Evolutionary conservation across 148 eudicot genomes (phyloP), one percentile per base, ranked within the genome.

Genomic region (Dysphania ambrosioides): DNA sequence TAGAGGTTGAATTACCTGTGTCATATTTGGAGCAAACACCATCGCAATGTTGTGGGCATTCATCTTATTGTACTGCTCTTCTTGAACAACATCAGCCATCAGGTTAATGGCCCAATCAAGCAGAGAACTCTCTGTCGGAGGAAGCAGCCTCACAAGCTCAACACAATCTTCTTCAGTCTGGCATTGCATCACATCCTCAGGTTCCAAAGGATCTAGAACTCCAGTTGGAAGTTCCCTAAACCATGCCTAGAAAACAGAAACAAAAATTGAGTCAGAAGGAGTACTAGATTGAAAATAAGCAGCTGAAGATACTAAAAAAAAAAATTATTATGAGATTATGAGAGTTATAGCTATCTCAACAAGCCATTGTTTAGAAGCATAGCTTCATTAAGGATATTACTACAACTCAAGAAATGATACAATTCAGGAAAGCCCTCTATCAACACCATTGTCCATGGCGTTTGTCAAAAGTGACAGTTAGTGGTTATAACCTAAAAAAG

Each of bases 11-110:
- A 68, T 34, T 76, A 94, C 98, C 97, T 94, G 96, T n/a, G 98
- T 92, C 98, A 94, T 94, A 81, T 94, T 94, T 15, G 98, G 98
- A 32, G 98, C 98, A 76, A 94, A 94, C 57, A 94, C 97, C 93
- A 87, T 88, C 11, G 98, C 97, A 53, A 94, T 86, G 79, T 94
- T 94, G 81, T 77, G 98, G 53, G 96, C 88, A 81, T 94, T 90
- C 98, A 94, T 94, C 88, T 94, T 94, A 79, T 94, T 94, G 44
- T 74, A 78, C 44, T 80, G 87, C 76, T 94, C 97, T 70, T 85
- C 82, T 80, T 87, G 93, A 77, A 92, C 98, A 65, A 94, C 96
- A 84, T 94, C 98, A 55, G 92, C 98, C 98, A 94, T 94, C 79
- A 94, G 72, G 82, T 94, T 94, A 80, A 92, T 84, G 71, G 93